Percentiles rank a stretch among this genome's conserved stretches.
These are phyloP conservation scores for Rhizopus delemar DNA, from an alignment of 371 early-diverging fungal species.

Conservation along the genomic window DNA sequence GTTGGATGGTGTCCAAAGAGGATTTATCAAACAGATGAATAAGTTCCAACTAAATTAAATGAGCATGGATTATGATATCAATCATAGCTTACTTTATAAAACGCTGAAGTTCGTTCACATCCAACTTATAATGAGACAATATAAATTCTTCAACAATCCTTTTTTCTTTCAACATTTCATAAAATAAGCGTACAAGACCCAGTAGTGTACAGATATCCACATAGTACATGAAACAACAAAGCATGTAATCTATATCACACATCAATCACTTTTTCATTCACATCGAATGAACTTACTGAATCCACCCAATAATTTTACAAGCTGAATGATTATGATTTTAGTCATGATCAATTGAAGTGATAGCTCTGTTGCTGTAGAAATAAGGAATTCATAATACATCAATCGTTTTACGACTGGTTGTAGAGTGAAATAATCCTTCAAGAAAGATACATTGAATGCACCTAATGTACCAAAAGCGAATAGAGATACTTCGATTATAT, in stretches of 20 bases:
- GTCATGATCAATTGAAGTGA: conserved; percentile 25
- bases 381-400: background rate
- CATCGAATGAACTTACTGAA: conserved; percentile 25
- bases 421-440: too few relatives aligned
- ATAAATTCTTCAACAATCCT: conserved; percentile 14
- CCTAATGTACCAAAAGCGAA: too few relatives aligned
- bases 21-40: conserved; percentile 42
- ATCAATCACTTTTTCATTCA: too few relatives aligned
- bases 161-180: conserved; percentile 28
- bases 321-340: conserved; percentile 21
- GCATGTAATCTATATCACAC: conserved; percentile 19
- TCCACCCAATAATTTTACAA: conserved; percentile 28
- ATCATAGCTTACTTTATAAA: conserved; percentile 10
- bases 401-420: background rate
- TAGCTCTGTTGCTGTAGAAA: conserved; percentile 22
- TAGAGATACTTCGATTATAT: too few relatives aligned
- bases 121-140: conserved; percentile 6
- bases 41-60: conserved; percentile 1
- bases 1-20: conserved; percentile 42
- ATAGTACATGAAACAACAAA: conserved; percentile 21
- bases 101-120: conserved; percentile 9
- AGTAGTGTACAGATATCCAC: conserved; percentile 27
- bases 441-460: too few relatives aligned
- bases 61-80: too few relatives aligned
- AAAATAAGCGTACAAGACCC: conserved; percentile 23